phyloP scores from a whole-genome alignment of 352 stramenopile species.

The Globisporangium paddicum region DNA sequence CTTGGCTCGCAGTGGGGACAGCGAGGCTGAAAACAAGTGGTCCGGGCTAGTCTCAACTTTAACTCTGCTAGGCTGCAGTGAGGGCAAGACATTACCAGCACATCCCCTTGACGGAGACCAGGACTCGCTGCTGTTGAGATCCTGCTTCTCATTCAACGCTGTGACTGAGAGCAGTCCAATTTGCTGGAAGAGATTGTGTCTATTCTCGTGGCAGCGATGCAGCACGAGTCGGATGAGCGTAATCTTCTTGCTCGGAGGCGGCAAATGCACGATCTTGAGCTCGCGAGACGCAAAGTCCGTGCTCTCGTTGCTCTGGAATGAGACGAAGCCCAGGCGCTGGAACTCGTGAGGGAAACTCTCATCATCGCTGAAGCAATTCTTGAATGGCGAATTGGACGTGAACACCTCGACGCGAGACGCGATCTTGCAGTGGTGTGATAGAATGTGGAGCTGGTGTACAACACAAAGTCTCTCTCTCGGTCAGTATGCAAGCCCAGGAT shows the following conservation, averaged over 20 bases:
- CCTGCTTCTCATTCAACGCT: slow-evolving; percentile 2
- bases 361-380: neutral
- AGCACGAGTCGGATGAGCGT: slow-evolving; percentile 38
- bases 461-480: neutral
- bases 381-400: slow-evolving; percentile 2
- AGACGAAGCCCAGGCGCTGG: slow-evolving; percentile 39
- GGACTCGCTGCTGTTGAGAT: neutral
- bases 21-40: slow-evolving; percentile 10
- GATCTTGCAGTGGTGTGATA: slow-evolving; percentile 39
- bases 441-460: slow-evolving; percentile 30
- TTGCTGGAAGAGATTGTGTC: slow-evolving; percentile 48
- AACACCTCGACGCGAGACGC: slow-evolving; percentile 48
- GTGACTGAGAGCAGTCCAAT: slow-evolving; percentile 32
- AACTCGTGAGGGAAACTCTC: slow-evolving; percentile 15
- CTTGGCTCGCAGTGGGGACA: slow-evolving; percentile 9
- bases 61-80: neutral
- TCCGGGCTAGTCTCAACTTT: neutral
- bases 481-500: neutral
- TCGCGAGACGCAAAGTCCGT: slow-evolving; percentile 29
- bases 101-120: neutral
- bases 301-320: slow-evolving; percentile 21
- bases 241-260: slow-evolving; percentile 8
- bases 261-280: slow-evolving; percentile 41
- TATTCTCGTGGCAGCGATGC: slow-evolving; percentile 37
- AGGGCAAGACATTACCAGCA: neutral